Evolutionary conservation across 2,329 filamentous ascomycete species (phyloP).

Genomic region (Zasmidium angulare): DNA sequence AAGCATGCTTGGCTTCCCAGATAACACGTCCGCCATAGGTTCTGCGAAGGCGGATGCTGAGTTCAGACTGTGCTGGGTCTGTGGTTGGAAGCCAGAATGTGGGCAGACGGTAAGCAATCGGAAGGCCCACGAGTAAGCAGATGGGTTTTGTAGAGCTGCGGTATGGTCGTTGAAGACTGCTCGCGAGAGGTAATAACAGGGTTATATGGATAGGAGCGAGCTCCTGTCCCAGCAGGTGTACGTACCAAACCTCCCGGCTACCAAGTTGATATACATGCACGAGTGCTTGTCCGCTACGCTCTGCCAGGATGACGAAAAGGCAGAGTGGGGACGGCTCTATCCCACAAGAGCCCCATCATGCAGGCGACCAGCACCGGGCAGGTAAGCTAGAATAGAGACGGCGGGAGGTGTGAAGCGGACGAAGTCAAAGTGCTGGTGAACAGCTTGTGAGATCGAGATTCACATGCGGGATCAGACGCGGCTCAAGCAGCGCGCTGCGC

Average conservation of each 20-base stretch:
- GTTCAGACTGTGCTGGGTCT: background rate
- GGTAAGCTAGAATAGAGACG: slow-evolving; percentile 20
- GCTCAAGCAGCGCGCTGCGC: slow-evolving; percentile 11
- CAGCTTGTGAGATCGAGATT: slow-evolving; percentile 23
- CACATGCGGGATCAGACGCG: slow-evolving; percentile 19
- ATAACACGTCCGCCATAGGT: slow-evolving; percentile 24
- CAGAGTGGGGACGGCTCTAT: slow-evolving; percentile 19
- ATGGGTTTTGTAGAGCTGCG: background rate
- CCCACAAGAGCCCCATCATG: slow-evolving; percentile 20
- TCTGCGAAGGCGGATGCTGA: background rate
- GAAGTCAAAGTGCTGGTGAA: slow-evolving; percentile 19
- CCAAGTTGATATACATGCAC: slow-evolving; percentile 19
- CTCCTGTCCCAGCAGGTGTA: slow-evolving; percentile 15
- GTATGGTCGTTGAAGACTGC: background rate
- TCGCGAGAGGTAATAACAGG: background rate
- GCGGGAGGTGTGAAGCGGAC: slow-evolving; percentile 18
- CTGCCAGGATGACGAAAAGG: slow-evolving; percentile 25
- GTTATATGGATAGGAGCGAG: slow-evolving; percentile 10
- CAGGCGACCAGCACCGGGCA: slow-evolving; percentile 16
- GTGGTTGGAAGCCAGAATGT: background rate
- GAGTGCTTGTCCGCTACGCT: slow-evolving; percentile 14
- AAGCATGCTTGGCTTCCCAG: slow-evolving; percentile 22
- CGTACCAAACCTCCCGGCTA: slow-evolving; percentile 12
- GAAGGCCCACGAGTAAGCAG: background rate
- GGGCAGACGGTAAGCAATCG: background rate